A percentile compares a stretch with the other conserved stretches of the same genome.
These are phyloP conservation scores for Xanthoconium stramineum DNA, from an alignment of 768 basidiomycete genomes.

Conservation along the genomic window DNA sequence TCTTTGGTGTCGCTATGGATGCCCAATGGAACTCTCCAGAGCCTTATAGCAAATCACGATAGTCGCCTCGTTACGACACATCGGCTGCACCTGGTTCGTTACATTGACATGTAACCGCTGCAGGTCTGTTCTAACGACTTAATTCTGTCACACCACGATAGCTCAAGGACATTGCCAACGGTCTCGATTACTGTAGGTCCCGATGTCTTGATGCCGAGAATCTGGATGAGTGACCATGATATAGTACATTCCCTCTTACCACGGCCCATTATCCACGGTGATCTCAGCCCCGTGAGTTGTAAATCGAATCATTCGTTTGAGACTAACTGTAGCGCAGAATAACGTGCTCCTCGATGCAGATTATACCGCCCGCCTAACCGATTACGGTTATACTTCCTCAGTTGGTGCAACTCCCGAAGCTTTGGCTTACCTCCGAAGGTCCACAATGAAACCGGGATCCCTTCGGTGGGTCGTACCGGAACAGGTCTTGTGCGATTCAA, in stretches of 20 bases:
- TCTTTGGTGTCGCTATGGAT: constrained; percentile 5
- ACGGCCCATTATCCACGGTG: constrained; percentile 9
- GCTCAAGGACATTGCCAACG: constrained; percentile 14
- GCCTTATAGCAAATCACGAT: constrained; percentile 14
- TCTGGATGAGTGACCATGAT: not conserved
- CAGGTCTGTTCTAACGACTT: not conserved
- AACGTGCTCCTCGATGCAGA: constrained; percentile 16
- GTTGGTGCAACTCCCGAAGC: not conserved
- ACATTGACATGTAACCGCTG: not conserved
- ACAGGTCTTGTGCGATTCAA: constrained; percentile 17
- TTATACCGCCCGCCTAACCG: constrained; percentile 38
- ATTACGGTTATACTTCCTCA: constrained; percentile 38
- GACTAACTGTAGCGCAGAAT: constrained; percentile 1
- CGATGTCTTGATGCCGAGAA: not conserved
- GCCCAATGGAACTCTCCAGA: constrained; percentile 9
- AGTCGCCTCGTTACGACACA: not conserved
- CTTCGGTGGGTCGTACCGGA: constrained; percentile 43
- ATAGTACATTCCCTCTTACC: constrained; percentile 10
- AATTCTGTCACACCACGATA: not conserved
- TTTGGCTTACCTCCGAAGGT: not conserved
- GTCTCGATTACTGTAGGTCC: constrained; percentile 11
- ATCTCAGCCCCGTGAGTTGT: constrained; percentile 8
- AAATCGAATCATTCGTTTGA: not conserved
- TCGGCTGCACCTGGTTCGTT: not conserved
- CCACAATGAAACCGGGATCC: constrained; percentile 31